Evolutionary conservation across 163 green algal genomes (phyloP), one percentile per base, ranked within the genome.

Genomic region (Scenedesmus sp.): DNA sequence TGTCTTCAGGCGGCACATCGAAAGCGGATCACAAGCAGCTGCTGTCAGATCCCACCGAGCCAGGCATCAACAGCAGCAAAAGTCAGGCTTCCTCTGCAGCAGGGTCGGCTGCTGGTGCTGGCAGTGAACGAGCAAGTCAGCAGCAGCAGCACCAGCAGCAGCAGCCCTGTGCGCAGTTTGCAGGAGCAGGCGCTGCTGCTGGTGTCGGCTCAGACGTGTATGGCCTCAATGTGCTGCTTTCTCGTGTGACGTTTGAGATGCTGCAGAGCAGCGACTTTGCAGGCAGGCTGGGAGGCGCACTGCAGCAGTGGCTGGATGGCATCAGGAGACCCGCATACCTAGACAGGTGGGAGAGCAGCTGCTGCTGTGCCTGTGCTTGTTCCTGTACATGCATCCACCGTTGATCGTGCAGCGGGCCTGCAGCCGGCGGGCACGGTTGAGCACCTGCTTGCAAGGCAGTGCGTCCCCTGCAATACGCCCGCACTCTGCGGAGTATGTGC

Each of bases 141-240:
- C 77, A 85, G 7, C 34, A 85, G 8, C 77, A 85, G 46, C 77
- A 59, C 10, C 77, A 83, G 74, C 74, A 55, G 74, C n/a, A 12
- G 34, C 23, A 4, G 26, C 18, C 34, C 34, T 46, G 34, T 46
- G 34, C 34, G 34, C 34, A 46, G 0, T 46, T 46, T 55, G 74
- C 74, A 23, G 62, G 12, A 70, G 62, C 62, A 15, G 3, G 59
- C 9, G 10, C 70, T 15, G 83, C 54, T 54, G 54, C 87, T 34
- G 73, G 18, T 81, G n/a, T 20, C 74, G 2, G 5, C 0, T 20
- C 55, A 64, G 54, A 34, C 55, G 54, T 87, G 56, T 55, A 56
- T 60, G 88, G 88, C 74, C 57, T 86, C 56, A 91, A 91, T 84
- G 46, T 76, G 88, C 77, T 91, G 57, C 74, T 91, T 6, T n/a